Conservation (phyloP, 352 stramenopile species). For the Phytophthora sansomeana region DNA sequence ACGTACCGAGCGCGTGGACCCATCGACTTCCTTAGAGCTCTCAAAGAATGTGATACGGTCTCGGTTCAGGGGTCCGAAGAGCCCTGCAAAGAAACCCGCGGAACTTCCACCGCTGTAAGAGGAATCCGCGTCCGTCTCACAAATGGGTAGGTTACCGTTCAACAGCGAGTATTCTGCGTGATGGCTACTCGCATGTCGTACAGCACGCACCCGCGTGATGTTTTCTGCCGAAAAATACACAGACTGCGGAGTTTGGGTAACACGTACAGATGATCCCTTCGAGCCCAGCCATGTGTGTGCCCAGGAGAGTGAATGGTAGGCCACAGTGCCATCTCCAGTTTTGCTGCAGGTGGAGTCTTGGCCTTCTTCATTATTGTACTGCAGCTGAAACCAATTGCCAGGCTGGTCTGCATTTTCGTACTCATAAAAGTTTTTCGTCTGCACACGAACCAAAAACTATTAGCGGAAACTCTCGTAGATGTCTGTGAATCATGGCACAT, state of each 20-base stretch:
- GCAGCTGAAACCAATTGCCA: constrained; percentile 72
- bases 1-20: constrained; percentile 43
- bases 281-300: constrained; percentile 79
- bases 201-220: constrained; percentile 58
- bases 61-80: constrained; percentile 61
- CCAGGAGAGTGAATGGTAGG: constrained; percentile 85
- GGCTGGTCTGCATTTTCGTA: constrained; percentile 62
- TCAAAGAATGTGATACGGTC: constrained; percentile 86
- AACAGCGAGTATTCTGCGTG: constrained; percentile 71
- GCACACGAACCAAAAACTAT: background rate
- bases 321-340: constrained; percentile 77
- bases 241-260: constrained; percentile 77
- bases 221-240: constrained; percentile 76
- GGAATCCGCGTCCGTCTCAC: constrained; percentile 28
- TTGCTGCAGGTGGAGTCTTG: constrained; percentile 65
- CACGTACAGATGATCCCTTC: constrained; percentile 50
- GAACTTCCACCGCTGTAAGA: constrained; percentile 22
- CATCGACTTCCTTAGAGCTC: constrained; percentile 44
- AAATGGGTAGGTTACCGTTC: constrained; percentile 50
- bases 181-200: constrained; percentile 50
- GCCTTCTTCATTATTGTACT: constrained; percentile 59
- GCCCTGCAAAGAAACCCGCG: constrained; percentile 65
- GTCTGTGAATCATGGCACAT: constrained; percentile 7
- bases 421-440: constrained; percentile 81
- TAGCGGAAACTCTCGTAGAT: background rate